phyloP scores from a whole-genome alignment of 73 alveolate species.

The Paramecium sonneborni region DNA sequence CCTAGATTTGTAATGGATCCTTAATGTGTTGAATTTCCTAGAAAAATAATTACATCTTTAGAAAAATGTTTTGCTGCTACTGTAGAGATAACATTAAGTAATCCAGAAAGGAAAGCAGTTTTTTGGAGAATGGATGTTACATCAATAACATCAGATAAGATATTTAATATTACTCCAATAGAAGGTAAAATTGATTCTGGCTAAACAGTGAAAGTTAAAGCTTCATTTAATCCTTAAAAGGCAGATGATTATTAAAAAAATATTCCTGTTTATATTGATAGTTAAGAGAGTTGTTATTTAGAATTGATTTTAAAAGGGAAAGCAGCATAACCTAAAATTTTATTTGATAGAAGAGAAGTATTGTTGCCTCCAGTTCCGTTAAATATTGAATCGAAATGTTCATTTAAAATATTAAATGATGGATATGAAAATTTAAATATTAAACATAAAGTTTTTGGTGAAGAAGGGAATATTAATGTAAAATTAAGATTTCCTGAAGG shows the following conservation, averaged over 20 bases:
- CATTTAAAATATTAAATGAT: constrained; percentile 91
- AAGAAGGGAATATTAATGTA: constrained; percentile 84
- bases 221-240: constrained; percentile 94
- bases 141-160: constrained; percentile 72
- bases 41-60: constrained; percentile 84
- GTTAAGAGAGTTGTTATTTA: constrained; percentile 80
- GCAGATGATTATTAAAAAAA: constrained; percentile 87
- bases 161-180: constrained; percentile 85
- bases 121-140: constrained; percentile 87
- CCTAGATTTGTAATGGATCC: constrained; percentile 89
- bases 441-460: constrained; percentile 88
- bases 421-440: constrained; percentile 97
- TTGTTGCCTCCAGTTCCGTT: constrained; percentile 97
- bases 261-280: constrained; percentile 90
- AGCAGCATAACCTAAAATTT: constrained; percentile 95
- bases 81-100: constrained; percentile 80
- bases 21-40: constrained; percentile 77
- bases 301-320: constrained; percentile 92
- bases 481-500: constrained; percentile 90
- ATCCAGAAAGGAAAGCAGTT: constrained; percentile 85
- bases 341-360: constrained; percentile 96
- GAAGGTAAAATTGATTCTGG: constrained; percentile 92
- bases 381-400: constrained; percentile 88
- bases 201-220: constrained; percentile 87
- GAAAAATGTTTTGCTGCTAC: constrained; percentile 87